Evolutionary conservation across 177 flowering plant genomes (phyloP), one percentile per base, ranked within the genome.

Genomic region (Vitis hybrid): DNA sequence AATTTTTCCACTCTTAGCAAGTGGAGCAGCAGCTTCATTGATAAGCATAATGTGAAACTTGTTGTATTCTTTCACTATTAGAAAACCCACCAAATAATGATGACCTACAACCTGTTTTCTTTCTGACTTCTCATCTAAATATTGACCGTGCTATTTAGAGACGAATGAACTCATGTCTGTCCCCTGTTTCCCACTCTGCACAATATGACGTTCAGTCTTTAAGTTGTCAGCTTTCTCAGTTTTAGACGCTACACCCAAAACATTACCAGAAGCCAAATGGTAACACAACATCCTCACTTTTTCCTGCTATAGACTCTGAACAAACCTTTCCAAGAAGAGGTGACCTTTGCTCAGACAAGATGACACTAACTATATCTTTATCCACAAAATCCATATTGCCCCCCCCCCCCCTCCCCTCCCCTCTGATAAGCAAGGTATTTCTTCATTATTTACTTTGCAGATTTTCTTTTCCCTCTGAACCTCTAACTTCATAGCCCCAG

Each of bases 1-100:
- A 78, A 96, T 92, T 74, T 93, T 96, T 61, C 99, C 99, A 83
- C 79, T 85, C 78, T 88, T 92, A 56, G 99, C 93, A 74, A 93
- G 91, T 64, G 68, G 64, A 11, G 84, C 57, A 74, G 93, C 98
- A 81, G 86, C 87, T 83, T 90, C 86, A 66, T 80, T 78, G 10
- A 92, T 79, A 66, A 91, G 89, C 77, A 80, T 73, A 65, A 48
- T 64, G 18, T 97, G 97, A 58, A 96, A 96, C 70, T 83, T 90
- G 31, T 74, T 66, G 80, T 91, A 96, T 61, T 88, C 97, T 85
- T 80, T 90, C 72, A 80, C 74, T 19, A 19, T 19, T 19, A 19
- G 19, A 19, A 19, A 19, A 19, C 19, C 19, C 19, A 19, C 19
- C 19, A 19, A 19, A 19, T 19, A 19, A 19, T 19, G 19, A 19